Evolutionary conservation across 768 basidiomycete species (phyloP).

Genomic region (Lactifluus piperatus): DNA sequence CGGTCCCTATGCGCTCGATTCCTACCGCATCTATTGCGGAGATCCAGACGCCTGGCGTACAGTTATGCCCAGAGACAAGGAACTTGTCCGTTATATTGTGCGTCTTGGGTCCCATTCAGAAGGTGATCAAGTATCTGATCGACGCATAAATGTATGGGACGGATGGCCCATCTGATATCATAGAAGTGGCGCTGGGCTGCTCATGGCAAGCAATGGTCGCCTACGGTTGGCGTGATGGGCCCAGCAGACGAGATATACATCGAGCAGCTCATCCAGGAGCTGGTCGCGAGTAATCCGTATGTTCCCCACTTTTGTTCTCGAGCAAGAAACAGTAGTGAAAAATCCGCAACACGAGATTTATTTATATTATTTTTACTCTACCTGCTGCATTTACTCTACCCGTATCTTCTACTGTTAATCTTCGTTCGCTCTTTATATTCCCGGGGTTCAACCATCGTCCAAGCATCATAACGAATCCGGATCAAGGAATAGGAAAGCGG

Average conservation of each 20-base stretch:
- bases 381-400: neutral
- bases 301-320: neutral
- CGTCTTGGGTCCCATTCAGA: slow-evolving; percentile 21
- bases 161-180: neutral
- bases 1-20: slow-evolving; percentile 67
- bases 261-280: slow-evolving; percentile 15
- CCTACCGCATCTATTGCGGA: slow-evolving; percentile 60
- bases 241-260: slow-evolving; percentile 11
- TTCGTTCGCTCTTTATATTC: neutral
- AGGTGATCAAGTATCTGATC: neutral
- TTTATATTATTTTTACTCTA: neutral
- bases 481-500: neutral
- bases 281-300: slow-evolving; percentile 12
- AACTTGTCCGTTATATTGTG: slow-evolving; percentile 58
- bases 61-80: slow-evolving; percentile 61
- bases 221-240: slow-evolving; percentile 35
- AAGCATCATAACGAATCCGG: slow-evolving; percentile 4
- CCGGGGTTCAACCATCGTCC: neutral
- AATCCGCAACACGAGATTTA: neutral
- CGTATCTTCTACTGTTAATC: neutral
- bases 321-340: neutral
- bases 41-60: slow-evolving; percentile 46
- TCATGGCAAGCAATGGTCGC: slow-evolving; percentile 43
- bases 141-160: neutral
- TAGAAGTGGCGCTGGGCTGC: slow-evolving; percentile 73